Evolutionary conservation across 2,329 filamentous ascomycete species (phyloP), one percentile per base, ranked within the genome.

Genomic region (Hypomyces rosellus): DNA sequence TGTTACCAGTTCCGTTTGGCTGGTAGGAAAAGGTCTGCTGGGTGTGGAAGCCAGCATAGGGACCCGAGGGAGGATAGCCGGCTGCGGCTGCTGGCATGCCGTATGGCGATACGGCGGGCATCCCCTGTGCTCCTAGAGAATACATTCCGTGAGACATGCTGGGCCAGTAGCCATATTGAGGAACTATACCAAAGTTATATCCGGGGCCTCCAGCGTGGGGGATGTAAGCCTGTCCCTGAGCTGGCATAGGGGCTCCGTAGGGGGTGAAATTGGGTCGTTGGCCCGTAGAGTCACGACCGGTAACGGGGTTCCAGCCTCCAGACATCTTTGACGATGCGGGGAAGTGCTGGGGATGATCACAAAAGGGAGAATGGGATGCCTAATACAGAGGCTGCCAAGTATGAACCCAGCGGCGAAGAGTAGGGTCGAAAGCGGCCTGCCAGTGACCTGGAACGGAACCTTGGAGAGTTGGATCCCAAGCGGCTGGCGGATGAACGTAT

Each of bases 301-400:
- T 63, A 13, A 67, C 51, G 4, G 69, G 69, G 51, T 73, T 73
- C 67, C 68, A 71, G 36, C 69, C 68, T 38, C 64, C 63, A 45
- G 68, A 63, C 68, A 71, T 71, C 11, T 13, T 13, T 54, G 22
- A n/a, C 11, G n/a, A 34, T 18, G n/a, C 4, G 38, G 15, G 15
- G 7, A 42, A 42, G 40, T 18, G 40, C 8, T 42, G 5, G 40
- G 3, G 33, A 42, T 34, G n/a, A 33, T 20, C 37, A n/a, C 22
- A 16, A 34, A 13, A 33, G n/a, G 15, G 39, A n/a, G 7, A 20
- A 15, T 2, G 30, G 30, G 30, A 37, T 11, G 11, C 6, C 64
- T 45, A 64, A 40, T 46, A 53, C 9, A 58, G 49, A 33, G 65
- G 59, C 20, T 67, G 67, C 68, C 68, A 71, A 49, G 62, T 70